Percentiles rank a stretch among this genome's conserved stretches.
Evolutionary conservation across 2,329 filamentous ascomycete species (phyloP).

Genomic region (Pleomassaria siparia): DNA sequence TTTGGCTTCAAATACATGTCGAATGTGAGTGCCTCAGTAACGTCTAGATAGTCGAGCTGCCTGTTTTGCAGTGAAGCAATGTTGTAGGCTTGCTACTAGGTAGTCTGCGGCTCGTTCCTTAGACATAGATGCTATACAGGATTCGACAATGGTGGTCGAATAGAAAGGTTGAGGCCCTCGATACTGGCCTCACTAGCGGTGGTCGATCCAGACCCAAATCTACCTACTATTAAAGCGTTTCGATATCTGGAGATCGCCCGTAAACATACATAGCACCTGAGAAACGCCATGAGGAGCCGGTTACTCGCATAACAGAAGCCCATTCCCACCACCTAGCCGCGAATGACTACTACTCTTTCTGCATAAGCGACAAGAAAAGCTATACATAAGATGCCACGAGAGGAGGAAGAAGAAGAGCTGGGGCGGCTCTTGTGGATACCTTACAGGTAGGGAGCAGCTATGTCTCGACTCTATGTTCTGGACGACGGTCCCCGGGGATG

Average conservation of each 20-base stretch:
- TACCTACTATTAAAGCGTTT: conserved; percentile 1
- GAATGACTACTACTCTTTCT: conserved; percentile 2
- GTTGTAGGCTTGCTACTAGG: background rate
- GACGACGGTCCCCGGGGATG: background rate
- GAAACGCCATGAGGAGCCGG: background rate
- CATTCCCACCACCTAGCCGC: conserved; percentile 12
- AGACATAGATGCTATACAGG: background rate
- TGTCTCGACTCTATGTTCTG: background rate
- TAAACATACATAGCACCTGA: background rate
- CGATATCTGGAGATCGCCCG: conserved; percentile 8
- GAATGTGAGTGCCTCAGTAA: no score
- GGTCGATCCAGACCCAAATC: conserved; percentile 13
- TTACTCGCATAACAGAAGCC: conserved; percentile 4
- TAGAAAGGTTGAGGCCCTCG: background rate
- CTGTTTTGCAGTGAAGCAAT: background rate
- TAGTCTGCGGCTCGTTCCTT: background rate
- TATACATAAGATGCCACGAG: background rate
- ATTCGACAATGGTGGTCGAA: background rate
- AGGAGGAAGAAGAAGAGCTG: conserved; percentile 5
- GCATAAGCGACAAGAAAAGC: conserved; percentile 5
- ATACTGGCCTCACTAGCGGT: background rate
- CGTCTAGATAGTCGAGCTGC: no score
- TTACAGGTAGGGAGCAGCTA: conserved; percentile 7
- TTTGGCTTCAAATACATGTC: no score
- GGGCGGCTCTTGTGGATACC: conserved; percentile 4